Percentiles rank a stretch among this genome's conserved stretches.
Conservation (phyloP, 179 eudicot genomes). For the Carnegiea gigantea region DNA sequence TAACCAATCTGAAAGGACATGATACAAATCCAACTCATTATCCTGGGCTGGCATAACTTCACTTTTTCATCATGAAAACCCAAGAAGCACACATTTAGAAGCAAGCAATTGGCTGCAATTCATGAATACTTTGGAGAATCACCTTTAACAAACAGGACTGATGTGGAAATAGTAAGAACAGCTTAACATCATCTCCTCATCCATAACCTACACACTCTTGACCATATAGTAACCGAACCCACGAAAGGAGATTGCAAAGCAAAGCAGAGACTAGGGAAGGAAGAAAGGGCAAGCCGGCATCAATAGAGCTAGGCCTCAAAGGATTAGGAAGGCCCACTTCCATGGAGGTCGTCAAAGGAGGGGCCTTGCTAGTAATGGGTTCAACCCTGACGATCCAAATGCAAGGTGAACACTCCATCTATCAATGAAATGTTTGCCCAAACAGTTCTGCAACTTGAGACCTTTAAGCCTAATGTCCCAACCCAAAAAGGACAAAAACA, state of each 20-base stretch:
- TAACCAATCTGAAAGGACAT: neutral
- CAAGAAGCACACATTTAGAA: neutral
- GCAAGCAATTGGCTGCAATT: neutral
- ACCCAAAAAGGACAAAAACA: no score
- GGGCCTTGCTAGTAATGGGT: no score
- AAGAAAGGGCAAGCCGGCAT: neutral
- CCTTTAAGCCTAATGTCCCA: no score
- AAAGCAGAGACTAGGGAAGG: neutral
- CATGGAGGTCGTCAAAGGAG: no score
- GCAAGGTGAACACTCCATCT: no score
- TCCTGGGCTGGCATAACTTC: no score
- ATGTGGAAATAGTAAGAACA: no score
- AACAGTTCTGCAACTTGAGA: no score
- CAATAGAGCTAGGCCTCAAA: neutral
- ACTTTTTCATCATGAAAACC: no score
- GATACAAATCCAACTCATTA: neutral
- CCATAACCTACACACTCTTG: neutral
- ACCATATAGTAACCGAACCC: neutral
- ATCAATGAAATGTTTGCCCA: no score
- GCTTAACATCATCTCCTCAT: neutral
- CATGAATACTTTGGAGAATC: neutral
- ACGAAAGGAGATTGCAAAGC: neutral
- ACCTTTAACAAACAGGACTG: neutral
- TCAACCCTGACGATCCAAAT: no score
- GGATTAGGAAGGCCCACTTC: no score